phyloP scores from a whole-genome alignment of 768 basidiomycete species.

The Auricularia cornea region DNA sequence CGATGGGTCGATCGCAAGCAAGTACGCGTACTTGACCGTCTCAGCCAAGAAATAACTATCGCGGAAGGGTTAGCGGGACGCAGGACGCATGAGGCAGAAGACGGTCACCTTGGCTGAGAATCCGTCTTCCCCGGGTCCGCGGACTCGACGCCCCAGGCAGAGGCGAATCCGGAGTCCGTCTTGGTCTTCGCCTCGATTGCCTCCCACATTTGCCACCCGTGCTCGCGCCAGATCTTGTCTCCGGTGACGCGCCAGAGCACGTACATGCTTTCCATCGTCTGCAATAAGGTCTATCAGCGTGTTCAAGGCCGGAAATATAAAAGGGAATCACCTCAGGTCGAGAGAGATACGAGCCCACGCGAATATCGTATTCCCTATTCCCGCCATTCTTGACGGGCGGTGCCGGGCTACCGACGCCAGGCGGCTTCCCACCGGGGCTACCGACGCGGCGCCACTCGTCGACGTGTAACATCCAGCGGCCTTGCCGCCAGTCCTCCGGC shows the following conservation, averaged over 20 bases:
- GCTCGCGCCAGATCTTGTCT: conserved; percentile 57
- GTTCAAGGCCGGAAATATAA: background rate
- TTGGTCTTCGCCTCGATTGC: conserved; percentile 54
- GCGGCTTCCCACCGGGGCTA: conserved; percentile 8
- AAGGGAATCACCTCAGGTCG: conserved; percentile 61
- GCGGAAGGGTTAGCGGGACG: background rate
- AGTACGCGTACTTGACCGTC: conserved; percentile 63
- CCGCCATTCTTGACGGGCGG: background rate
- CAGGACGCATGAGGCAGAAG: conserved; percentile 25
- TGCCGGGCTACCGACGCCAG: conserved; percentile 8
- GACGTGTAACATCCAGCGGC: conserved; percentile 26
- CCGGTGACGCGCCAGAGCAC: conserved; percentile 64
- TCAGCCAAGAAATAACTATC: conserved; percentile 47
- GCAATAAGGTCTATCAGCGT: background rate
- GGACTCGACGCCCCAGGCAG: conserved; percentile 39
- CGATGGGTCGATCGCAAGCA: conserved; percentile 47
- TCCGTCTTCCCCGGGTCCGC: conserved; percentile 32
- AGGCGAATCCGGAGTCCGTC: conserved; percentile 55
- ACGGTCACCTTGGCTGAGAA: conserved; percentile 64
- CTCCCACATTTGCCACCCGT: conserved; percentile 64
- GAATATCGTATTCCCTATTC: conserved; percentile 46
- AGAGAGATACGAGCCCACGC: conserved; percentile 43
- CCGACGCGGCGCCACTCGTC: conserved; percentile 27
- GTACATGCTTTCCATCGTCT: conserved; percentile 71
- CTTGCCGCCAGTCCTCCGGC: conserved; percentile 22